These are phyloP conservation scores for Triangularia verruculosa DNA, from an alignment of 2,329 filamentous ascomycete genomes.

Conservation along the genomic window DNA sequence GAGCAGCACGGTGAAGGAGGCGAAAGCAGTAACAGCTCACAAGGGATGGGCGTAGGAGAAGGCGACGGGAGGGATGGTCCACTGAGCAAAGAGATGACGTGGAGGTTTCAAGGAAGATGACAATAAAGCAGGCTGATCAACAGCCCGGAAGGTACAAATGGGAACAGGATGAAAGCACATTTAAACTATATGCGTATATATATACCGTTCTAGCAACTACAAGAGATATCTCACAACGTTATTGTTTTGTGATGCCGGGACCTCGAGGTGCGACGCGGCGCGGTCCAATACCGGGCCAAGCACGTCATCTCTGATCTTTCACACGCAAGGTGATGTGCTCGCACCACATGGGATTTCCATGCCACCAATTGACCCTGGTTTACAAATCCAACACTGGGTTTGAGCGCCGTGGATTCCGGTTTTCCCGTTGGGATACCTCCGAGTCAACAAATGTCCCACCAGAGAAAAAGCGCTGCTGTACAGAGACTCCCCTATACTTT, in stretches of 20 bases:
- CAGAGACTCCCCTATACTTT: background rate
- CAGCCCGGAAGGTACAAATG: background rate
- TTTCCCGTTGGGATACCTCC: too few species aligned
- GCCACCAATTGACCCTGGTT: too few species aligned
- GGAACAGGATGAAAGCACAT: background rate
- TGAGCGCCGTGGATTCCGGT: background rate
- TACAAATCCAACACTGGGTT: background rate
- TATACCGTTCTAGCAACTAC: background rate
- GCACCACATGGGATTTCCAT: too few species aligned
- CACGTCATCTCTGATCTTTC: background rate
- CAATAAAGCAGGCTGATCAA: background rate
- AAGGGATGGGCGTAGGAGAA: background rate
- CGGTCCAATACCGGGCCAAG: conserved; percentile 4
- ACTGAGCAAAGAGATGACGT: background rate
- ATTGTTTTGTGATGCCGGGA: too few species aligned
- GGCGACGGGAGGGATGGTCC: background rate
- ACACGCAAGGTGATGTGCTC: conserved; percentile 8
- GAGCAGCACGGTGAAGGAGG: background rate
- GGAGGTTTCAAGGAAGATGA: background rate
- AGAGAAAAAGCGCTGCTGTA: too few species aligned
- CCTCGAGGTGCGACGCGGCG: background rate
- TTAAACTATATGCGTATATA: background rate
- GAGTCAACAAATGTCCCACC: too few species aligned
- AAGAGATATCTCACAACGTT: too few species aligned
- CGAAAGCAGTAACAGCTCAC: conserved; percentile 1